phyloP scores from a whole-genome alignment of 2,329 filamentous ascomycete species.

The Neonectria coccinea region DNA sequence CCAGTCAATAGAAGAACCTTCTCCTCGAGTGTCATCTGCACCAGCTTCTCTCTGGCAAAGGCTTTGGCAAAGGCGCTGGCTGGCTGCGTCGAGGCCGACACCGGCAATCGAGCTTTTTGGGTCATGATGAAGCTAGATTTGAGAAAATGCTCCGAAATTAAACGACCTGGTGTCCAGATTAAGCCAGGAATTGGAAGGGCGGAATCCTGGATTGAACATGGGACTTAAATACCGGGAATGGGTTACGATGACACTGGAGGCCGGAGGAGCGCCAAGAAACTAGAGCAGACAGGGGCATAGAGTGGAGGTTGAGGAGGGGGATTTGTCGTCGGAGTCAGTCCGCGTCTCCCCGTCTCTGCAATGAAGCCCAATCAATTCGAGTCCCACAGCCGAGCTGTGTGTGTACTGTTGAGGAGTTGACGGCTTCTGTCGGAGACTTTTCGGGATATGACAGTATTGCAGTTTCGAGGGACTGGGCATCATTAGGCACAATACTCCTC shows the following conservation, averaged over 20 bases:
- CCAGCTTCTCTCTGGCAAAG: slow-evolving; percentile 20
- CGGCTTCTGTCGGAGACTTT: not conserved
- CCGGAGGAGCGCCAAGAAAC: not conserved
- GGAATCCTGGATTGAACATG: slow-evolving; percentile 8
- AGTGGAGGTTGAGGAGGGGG: not conserved
- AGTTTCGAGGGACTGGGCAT: not conserved
- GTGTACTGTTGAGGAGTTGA: not conserved
- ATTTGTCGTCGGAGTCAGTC: slow-evolving; percentile 11
- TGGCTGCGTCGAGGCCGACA: not conserved
- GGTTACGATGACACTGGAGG: not conserved
- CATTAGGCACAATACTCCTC: too few species aligned
- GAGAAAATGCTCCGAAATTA: not conserved
- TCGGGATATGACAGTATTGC: not conserved
- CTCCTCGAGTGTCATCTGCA: slow-evolving; percentile 28
- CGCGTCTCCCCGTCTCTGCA: slow-evolving; percentile 14
- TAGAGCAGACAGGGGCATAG: not conserved
- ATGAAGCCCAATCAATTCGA: too few species aligned
- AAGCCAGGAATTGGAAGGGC: not conserved
- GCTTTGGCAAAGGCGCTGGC: not conserved
- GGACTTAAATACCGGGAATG: slow-evolving; percentile 4
- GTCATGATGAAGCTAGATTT: not conserved
- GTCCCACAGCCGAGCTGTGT: too few species aligned
- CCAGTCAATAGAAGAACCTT: slow-evolving; percentile 25
- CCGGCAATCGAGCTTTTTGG: not conserved
- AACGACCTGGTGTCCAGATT: not conserved